Base-by-base conservation (phyloP, 371 early-diverging fungal species). In the Mucor velutinosus region DNA sequence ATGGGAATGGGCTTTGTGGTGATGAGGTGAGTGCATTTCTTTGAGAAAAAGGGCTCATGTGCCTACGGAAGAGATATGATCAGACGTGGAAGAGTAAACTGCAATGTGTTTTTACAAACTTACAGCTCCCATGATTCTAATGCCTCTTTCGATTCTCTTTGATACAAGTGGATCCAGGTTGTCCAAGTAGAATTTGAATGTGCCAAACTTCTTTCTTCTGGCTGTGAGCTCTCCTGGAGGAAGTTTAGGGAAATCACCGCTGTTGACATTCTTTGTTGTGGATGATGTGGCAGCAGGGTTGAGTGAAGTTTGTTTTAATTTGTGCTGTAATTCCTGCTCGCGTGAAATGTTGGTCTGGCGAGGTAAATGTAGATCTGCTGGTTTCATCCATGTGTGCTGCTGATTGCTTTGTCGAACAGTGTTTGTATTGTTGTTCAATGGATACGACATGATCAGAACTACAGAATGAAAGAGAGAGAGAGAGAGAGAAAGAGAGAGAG, bases 11-110 rank as follows among this genome's bases (percentile, higher is more conserved):
- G 57, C 60, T 74, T 73, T 15, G 70, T 70, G 2, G 83, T 83
- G 2, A 80, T 72, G 14, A 83, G 58, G 64, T 83, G 83, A 2
- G 83, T 83, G 41, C 83, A 83, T 60, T 80, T 75, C 8, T 64
- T 68, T 25, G 83, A 83, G 43, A 80, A 83, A 63, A 83, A 83
- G 17, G 75, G 55, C 30, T 80, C 83, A 12, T 66, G 63, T n/a
- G 67, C 60, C 79, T 79, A 68, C 0, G 6, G 17, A 17, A 33
- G 3, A 41, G 63, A 33, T 19, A 4, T 7, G 32, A 32, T 35
- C 19, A 47, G 47, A 37, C 4, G 12, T 30, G 4, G n/a, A 37
- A 39, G 3, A 37, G 8, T 7, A 33, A 8, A 33, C 33, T 33
- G 33, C 35, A 32, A 19, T 58, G 35, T 56, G 32, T 27, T 4